These are phyloP conservation scores for Entomortierella chlamydospora DNA, from an alignment of 192 early-diverging fungal genomes.

Conservation along the genomic window DNA sequence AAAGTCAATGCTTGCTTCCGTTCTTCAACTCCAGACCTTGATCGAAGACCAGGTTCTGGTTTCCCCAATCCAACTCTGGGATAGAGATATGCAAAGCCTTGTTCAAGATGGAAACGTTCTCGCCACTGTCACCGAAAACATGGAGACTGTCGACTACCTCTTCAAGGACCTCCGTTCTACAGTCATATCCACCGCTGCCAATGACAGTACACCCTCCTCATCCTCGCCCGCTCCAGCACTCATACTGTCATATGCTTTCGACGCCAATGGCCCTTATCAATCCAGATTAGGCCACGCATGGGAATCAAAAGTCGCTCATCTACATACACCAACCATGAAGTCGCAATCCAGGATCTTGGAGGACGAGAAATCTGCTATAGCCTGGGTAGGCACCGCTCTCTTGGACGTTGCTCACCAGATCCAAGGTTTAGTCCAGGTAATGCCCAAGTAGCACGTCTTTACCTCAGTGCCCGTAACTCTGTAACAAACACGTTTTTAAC, in stretches of 20 bases:
- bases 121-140: slow-evolving; percentile 47
- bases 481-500: too few relatives aligned
- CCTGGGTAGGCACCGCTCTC: slow-evolving; percentile 64
- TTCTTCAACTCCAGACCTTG: slow-evolving; percentile 57
- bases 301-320: slow-evolving; percentile 63
- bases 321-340: slow-evolving; percentile 53
- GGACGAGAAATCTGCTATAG: slow-evolving; percentile 62
- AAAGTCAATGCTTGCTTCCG: slow-evolving; percentile 54
- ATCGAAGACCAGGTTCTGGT: slow-evolving; percentile 52
- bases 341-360: slow-evolving; percentile 48
- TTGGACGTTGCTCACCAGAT: slow-evolving; percentile 70
- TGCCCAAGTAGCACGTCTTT: too few relatives aligned
- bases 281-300: slow-evolving; percentile 58
- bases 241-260: slow-evolving; percentile 65
- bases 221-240: slow-evolving; percentile 29
- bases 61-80: slow-evolving; percentile 44
- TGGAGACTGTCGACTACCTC: slow-evolving; percentile 53
- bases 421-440: slow-evolving; percentile 71
- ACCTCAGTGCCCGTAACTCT: too few relatives aligned
- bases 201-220: slow-evolving; percentile 9
- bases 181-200: slow-evolving; percentile 7
- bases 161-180: slow-evolving; percentile 52
- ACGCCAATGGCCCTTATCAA: slow-evolving; percentile 57
- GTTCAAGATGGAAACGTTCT: slow-evolving; percentile 42
- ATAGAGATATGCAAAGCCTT: slow-evolving; percentile 36